Conservation (phyloP, 768 basidiomycete species). For the Suillus lakei region DNA sequence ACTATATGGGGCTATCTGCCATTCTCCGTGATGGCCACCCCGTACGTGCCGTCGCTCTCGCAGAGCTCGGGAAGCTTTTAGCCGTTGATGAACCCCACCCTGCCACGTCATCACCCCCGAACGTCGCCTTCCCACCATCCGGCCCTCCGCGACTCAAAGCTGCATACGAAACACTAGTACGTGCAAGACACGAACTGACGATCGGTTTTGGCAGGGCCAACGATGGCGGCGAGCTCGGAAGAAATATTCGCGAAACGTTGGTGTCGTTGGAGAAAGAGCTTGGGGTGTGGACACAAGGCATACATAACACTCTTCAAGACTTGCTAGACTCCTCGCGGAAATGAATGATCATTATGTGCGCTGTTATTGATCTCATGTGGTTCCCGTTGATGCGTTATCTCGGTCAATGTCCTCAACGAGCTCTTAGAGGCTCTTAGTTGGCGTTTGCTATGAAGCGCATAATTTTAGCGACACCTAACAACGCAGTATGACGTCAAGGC, state of each 20-base stretch:
- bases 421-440: not conserved
- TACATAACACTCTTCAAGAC: constrained; percentile 61
- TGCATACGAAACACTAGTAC: constrained; percentile 66
- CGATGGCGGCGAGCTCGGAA: constrained; percentile 75
- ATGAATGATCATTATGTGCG: not conserved
- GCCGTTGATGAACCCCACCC: constrained; percentile 75
- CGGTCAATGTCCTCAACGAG: not conserved
- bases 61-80: constrained; percentile 83
- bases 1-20: constrained; percentile 54
- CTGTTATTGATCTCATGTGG: not conserved
- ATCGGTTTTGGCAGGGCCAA: constrained; percentile 74
- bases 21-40: constrained; percentile 75
- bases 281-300: constrained; percentile 66
- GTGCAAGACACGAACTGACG: constrained; percentile 62
- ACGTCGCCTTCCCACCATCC: constrained; percentile 62
- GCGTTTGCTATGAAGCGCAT: not conserved
- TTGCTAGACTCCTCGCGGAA: not conserved
- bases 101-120: constrained; percentile 21
- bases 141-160: constrained; percentile 65
- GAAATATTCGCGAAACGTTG: constrained; percentile 59
- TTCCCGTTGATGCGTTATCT: not conserved
- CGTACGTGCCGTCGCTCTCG: constrained; percentile 70
- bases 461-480: not conserved
- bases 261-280: constrained; percentile 75
- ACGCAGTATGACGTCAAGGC: not conserved